These are phyloP conservation scores for Penicillium mononematosum DNA, from an alignment of 495 filamentous ascomycete species.

Conservation along the genomic window DNA sequence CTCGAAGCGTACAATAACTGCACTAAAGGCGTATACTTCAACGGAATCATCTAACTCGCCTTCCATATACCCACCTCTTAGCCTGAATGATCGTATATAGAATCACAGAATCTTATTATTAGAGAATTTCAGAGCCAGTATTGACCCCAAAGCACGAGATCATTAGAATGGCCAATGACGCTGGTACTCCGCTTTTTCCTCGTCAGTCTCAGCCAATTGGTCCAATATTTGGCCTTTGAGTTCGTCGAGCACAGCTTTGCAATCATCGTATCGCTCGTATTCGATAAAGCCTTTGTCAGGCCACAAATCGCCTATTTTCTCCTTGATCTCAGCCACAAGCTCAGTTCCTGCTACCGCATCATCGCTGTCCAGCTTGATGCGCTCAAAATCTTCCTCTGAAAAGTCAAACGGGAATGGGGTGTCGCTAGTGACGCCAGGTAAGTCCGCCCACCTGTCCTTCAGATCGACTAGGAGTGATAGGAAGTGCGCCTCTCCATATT, in stretches of 20 bases:
- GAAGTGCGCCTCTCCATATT: constrained; percentile 39
- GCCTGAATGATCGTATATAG: too few species aligned
- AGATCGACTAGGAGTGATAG: constrained; percentile 34
- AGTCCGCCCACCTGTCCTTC: constrained; percentile 31
- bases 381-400: constrained; percentile 29
- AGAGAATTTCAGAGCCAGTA: too few species aligned
- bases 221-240: constrained; percentile 30
- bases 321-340: constrained; percentile 31
- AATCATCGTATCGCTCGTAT: constrained; percentile 33
- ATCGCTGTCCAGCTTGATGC: constrained; percentile 32
- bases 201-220: constrained; percentile 32
- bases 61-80: too few species aligned
- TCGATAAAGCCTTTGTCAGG: constrained; percentile 37
- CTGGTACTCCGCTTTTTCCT: constrained; percentile 35
- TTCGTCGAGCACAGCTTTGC: constrained; percentile 32
- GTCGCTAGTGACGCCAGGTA: constrained; percentile 26
- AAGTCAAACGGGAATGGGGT: constrained; percentile 33
- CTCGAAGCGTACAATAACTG: too few species aligned
- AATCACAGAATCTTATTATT: too few species aligned
- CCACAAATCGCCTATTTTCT: constrained; percentile 34
- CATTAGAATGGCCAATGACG: constrained; percentile 37
- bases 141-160: not conserved
- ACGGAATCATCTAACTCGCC: too few species aligned
- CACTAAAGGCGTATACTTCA: too few species aligned
- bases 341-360: constrained; percentile 36